Conservation (phyloP, 108 stramenopile species). For the Conticribra guillardii region DNA sequence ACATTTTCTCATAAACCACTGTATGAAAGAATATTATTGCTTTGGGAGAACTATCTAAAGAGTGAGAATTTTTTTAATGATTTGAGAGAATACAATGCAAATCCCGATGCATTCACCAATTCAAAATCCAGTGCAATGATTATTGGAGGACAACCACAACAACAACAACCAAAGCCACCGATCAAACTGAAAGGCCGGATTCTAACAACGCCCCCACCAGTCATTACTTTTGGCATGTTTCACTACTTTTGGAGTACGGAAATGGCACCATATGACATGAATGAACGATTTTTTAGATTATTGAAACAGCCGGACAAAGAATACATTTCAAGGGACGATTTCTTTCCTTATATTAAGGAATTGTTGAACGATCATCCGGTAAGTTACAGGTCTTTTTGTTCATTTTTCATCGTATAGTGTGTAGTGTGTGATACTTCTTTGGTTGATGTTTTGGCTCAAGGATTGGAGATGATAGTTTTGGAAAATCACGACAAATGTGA, state of each 20-base stretch:
- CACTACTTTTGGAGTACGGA: slow-evolving; percentile 86
- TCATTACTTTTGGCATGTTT: slow-evolving; percentile 70
- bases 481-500: too few relatives aligned
- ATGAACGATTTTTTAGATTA: slow-evolving; percentile 92
- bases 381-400: slow-evolving; percentile 27
- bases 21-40: slow-evolving; percentile 75
- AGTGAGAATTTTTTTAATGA: background rate
- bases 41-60: slow-evolving; percentile 52
- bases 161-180: background rate
- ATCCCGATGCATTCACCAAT: too few relatives aligned
- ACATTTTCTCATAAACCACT: slow-evolving; percentile 93
- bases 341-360: slow-evolving; percentile 92
- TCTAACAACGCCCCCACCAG: slow-evolving; percentile 7
- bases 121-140: too few relatives aligned
- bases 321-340: slow-evolving; percentile 90
- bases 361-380: slow-evolving; percentile 92
- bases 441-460: background rate
- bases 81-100: background rate
- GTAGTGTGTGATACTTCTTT: background rate
- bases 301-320: slow-evolving; percentile 80
- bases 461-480: too few relatives aligned
- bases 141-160: background rate
- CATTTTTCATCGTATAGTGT: background rate
- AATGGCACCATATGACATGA: slow-evolving; percentile 92
- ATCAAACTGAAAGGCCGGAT: background rate